Evolutionary conservation across 257 asterid species (phyloP).

Genomic region (Leptodermis oblonga): DNA sequence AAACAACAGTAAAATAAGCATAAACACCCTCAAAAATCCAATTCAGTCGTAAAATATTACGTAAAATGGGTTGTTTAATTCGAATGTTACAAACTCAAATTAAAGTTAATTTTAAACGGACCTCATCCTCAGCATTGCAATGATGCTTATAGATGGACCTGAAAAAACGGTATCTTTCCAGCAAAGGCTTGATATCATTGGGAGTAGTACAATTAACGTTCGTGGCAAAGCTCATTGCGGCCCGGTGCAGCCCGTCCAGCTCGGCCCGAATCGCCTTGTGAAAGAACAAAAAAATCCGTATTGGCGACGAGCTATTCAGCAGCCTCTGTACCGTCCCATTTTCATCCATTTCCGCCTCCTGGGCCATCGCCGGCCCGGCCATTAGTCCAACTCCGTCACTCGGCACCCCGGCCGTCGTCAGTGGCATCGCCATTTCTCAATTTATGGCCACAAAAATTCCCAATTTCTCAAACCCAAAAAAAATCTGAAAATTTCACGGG

Average conservation of each 20-base stretch:
- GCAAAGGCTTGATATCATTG: constrained; percentile 55
- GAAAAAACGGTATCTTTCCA: constrained; percentile 56
- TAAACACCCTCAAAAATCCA: background rate
- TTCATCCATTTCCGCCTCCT: constrained; percentile 16
- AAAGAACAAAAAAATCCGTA: constrained; percentile 69
- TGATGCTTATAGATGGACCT: constrained; percentile 85
- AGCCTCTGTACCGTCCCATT: constrained; percentile 33
- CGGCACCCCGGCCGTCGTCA: constrained; percentile 62
- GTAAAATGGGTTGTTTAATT: constrained; percentile 1
- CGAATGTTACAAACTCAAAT: background rate
- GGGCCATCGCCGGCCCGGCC: constrained; percentile 25
- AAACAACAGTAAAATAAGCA: background rate
- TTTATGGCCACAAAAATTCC: background rate
- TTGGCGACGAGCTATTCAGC: constrained; percentile 53
- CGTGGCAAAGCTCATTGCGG: constrained; percentile 65
- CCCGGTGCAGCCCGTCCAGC: constrained; percentile 63
- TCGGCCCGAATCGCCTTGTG: constrained; percentile 82
- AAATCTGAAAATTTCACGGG: constrained; percentile 12
- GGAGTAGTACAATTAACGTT: constrained; percentile 27
- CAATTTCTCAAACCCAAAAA: background rate
- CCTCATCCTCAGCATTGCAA: constrained; percentile 97
- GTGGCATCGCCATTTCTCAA: constrained; percentile 36
- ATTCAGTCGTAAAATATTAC: background rate
- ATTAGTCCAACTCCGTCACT: constrained; percentile 48
- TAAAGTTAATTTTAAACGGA: background rate